A percentile compares a stretch with the other conserved stretches of the same genome.
These are phyloP conservation scores for Aphanomyces euteiches DNA, from an alignment of 352 stramenopile species.

Conservation along the genomic window DNA sequence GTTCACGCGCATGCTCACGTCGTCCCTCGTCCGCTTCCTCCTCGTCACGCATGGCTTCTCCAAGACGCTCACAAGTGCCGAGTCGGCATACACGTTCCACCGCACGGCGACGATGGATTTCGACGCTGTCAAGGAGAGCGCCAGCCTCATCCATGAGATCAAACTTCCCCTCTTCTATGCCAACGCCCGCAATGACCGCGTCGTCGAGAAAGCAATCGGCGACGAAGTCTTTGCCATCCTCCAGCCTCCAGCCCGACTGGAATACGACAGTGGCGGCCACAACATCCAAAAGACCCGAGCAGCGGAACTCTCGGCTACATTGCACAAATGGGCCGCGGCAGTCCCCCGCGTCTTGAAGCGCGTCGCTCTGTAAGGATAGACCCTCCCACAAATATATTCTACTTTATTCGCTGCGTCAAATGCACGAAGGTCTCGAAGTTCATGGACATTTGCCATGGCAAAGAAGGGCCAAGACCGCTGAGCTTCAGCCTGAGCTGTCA, in stretches of 20 bases:
- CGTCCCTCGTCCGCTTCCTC: neutral
- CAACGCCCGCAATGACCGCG: neutral
- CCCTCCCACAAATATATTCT: too few species aligned
- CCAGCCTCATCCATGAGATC: neutral
- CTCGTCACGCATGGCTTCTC: constrained; percentile 2
- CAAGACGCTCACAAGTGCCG: neutral
- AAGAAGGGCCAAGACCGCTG: too few species aligned
- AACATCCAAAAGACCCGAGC: constrained; percentile 26
- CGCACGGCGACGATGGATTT: constrained; percentile 7
- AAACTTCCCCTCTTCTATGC: constrained; percentile 11
- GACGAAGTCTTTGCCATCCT: constrained; percentile 3
- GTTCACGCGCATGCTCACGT: neutral
- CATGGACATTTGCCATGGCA: too few species aligned
- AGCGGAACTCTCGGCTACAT: neutral
- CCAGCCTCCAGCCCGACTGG: neutral
- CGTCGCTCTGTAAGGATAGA: too few species aligned
- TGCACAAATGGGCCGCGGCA: neutral
- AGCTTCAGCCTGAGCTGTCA: too few species aligned
- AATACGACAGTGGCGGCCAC: constrained; percentile 7
- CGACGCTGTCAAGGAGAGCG: neutral
- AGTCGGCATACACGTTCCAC: neutral
- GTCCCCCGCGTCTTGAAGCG: too few species aligned
- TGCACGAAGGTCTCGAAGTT: too few species aligned
- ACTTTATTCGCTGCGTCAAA: too few species aligned
- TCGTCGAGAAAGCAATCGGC: constrained; percentile 14